phyloP scores from a whole-genome alignment of 2,329 filamentous ascomycete genomes.

The Calonectria montana region DNA sequence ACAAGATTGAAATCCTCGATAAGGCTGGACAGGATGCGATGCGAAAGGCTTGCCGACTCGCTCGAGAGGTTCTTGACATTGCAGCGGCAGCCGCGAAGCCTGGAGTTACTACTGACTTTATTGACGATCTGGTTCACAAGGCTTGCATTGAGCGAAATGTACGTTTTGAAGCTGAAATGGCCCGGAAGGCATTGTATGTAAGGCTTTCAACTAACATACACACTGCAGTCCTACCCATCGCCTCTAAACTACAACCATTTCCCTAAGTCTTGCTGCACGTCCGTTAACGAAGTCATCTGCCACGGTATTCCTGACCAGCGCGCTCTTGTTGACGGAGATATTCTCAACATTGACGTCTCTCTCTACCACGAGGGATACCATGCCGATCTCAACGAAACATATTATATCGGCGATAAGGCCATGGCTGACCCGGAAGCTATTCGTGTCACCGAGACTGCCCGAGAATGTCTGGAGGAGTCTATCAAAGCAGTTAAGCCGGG shows the following conservation, averaged over 20 bases:
- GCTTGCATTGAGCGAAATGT: conserved; percentile 94
- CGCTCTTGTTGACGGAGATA: conserved; percentile 89
- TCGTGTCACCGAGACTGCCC: conserved; percentile 88
- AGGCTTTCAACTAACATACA: conserved; percentile 20
- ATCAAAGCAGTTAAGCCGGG: conserved; percentile 95
- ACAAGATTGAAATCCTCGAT: conserved; percentile 86
- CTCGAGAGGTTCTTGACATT: conserved; percentile 92
- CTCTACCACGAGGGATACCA: conserved; percentile 96
- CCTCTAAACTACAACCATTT: conserved; percentile 96
- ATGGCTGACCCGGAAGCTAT: conserved; percentile 86
- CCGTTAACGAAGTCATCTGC: conserved; percentile 96
- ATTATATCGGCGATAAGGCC: conserved; percentile 94
- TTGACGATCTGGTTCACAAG: conserved; percentile 95
- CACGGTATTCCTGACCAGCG: conserved; percentile 97
- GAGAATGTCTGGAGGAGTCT: conserved; percentile 89
- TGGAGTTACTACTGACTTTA: conserved; percentile 95
- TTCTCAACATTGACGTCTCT: conserved; percentile 96
- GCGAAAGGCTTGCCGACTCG: conserved; percentile 90
- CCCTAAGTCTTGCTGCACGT: conserved; percentile 98
- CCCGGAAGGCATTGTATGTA: no score
- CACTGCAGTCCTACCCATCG: conserved; percentile 86
- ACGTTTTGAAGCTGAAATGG: conserved; percentile 49
- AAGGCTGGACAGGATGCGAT: conserved; percentile 86
- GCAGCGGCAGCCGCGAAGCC: conserved; percentile 85
- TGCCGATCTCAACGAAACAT: conserved; percentile 97